Conservation (phyloP, 768 basidiomycete genomes). For the Termitomyces sp. region DNA sequence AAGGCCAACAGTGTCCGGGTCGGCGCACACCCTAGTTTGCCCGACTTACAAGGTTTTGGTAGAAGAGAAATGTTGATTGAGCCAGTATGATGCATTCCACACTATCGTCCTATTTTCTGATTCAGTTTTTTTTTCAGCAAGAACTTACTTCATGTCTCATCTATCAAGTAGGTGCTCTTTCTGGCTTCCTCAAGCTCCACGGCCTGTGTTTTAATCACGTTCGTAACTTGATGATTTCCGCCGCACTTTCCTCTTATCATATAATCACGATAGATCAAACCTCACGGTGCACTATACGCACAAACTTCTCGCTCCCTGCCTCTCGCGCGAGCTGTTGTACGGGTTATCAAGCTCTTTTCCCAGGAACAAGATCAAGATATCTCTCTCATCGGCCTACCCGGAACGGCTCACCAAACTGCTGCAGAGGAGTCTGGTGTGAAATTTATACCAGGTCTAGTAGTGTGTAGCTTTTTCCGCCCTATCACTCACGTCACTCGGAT, state of each 20-base stretch:
- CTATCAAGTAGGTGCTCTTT: conserved; percentile 64
- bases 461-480: neutral
- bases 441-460: conserved; percentile 51
- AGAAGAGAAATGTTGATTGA: conserved; percentile 45
- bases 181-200: conserved; percentile 51
- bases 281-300: conserved; percentile 57
- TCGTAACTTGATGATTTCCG: conserved; percentile 22
- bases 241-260: neutral
- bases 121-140: conserved; percentile 26
- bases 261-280: conserved; percentile 38
- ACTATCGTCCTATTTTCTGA: neutral
- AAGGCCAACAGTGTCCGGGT: conserved; percentile 48
- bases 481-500: neutral
- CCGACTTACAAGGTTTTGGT: conserved; percentile 61
- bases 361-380: conserved; percentile 26
- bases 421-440: conserved; percentile 46
- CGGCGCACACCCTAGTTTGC: conserved; percentile 67
- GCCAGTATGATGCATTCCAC: neutral
- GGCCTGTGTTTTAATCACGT: conserved; percentile 46
- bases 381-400: conserved; percentile 58
- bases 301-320: conserved; percentile 50
- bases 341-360: conserved; percentile 46
- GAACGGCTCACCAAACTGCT: conserved; percentile 54
- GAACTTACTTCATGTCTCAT: conserved; percentile 53
- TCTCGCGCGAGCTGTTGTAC: conserved; percentile 49